Evolutionary conservation across 805 yeast genomes (phyloP), one percentile per base, ranked within the genome.

Genomic region (Lipomyces lipofer): DNA sequence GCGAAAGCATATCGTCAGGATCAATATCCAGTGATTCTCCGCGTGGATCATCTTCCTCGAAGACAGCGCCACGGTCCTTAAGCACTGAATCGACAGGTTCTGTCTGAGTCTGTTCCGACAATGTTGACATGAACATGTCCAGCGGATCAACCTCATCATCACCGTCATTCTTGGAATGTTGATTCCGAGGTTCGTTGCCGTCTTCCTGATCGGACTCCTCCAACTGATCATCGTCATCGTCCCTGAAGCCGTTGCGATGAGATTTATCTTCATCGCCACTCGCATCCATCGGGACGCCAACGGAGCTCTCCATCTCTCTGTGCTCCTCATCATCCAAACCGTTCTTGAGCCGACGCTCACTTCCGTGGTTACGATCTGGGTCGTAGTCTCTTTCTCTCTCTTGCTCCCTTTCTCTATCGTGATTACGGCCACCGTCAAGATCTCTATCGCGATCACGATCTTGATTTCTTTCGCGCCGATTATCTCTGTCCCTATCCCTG

Each of bases 61-160:
- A 22, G 24, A 56, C 36, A 4, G 47, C 58, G 24, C 50, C 57
- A 15, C 56, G 54, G 29, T 35, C 39, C 17, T 49, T 36, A 6
- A 25, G 22, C 13, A 43, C 27, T 13, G 42, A 33, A 4, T 54
- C 50, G 19, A 33, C 17, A 15, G 48, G 44, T 30, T 24, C 15
- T 32, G 24, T 52, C n/a, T 44, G 44, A 4, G 49, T 43, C 15
- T 25, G 55, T 19, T 55, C 52, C 4, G 54, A 63, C 49, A 66
- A 48, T 5, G 57, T 54, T 0, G 66, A 58, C 79, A 80, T 77
- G 58, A 71, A 78, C 13, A 68, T 72, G 49, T 81, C 83, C 21
- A 79, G 63, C 0, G 82, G 73, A 56, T 79, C 84, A 9, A 64
- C 66, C 4, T 65, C 76, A 9, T 62, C 69, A 9, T 66, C 71